These are phyloP conservation scores for Endothia cerciana DNA, from an alignment of 2,329 filamentous ascomycete species.

Conservation along the genomic window DNA sequence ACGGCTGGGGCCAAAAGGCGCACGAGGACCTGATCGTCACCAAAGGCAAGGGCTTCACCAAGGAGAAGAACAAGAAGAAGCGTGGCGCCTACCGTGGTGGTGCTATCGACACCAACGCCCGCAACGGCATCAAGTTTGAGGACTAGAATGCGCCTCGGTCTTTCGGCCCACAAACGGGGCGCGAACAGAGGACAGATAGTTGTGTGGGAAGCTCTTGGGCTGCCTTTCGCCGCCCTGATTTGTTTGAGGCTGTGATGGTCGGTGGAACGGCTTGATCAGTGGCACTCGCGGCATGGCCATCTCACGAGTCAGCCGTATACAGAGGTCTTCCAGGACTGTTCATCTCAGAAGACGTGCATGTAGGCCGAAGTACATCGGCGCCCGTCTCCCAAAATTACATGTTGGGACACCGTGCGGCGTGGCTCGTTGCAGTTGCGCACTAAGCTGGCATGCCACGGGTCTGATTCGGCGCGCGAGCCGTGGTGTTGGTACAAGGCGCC, in stretches of 20 bases:
- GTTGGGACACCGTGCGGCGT: no score
- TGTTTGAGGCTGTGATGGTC: not conserved
- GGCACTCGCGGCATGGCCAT: not conserved
- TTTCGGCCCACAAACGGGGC: not conserved
- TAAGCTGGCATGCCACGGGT: not conserved
- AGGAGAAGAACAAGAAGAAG: conserved; percentile 99
- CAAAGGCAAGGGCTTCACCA: conserved; percentile 95
- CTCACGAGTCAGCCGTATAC: not conserved
- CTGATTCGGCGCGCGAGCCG: not conserved
- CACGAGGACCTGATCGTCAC: conserved; percentile 88
- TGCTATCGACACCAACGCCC: conserved; percentile 77
- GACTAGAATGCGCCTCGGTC: conserved; percentile 60
- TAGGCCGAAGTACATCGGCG: not conserved
- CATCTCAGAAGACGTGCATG: not conserved
- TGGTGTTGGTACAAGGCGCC: not conserved
- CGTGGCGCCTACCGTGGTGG: conserved; percentile 89
- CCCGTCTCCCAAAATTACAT: not conserved
- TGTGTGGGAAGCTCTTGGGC: not conserved
- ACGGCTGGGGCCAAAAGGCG: conserved; percentile 88
- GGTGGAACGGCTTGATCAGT: not conserved
- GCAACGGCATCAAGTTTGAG: conserved; percentile 93
- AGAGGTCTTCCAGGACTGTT: not conserved
- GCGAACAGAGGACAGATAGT: no score
- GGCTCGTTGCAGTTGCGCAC: not conserved
- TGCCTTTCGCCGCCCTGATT: not conserved